phyloP scores from a whole-genome alignment of 805 yeast species.

The Metschnikowia hibisci region DNA sequence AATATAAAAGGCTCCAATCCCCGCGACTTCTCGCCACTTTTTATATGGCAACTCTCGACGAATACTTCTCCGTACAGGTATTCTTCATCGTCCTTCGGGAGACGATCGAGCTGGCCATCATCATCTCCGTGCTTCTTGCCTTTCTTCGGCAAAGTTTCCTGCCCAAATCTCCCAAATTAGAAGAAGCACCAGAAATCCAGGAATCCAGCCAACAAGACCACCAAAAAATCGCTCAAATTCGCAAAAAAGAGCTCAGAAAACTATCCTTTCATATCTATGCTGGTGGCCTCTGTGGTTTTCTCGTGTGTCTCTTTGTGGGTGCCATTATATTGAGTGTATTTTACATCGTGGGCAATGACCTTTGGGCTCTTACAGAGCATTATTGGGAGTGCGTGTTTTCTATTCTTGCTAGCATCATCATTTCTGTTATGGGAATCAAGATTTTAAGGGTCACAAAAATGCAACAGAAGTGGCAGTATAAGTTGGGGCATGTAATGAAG shows the following conservation, averaged over 20 bases:
- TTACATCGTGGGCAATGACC: conserved; percentile 39
- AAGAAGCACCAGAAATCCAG: no score
- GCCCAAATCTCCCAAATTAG: not conserved
- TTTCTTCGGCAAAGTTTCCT: conserved; percentile 14
- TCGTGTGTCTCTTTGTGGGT: conserved; percentile 39
- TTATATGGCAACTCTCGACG: conserved; percentile 13
- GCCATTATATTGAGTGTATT: conserved; percentile 36
- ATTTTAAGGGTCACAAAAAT: conserved; percentile 41
- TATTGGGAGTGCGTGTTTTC: conserved; percentile 48
- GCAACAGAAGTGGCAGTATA: conserved; percentile 43
- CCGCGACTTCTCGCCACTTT: not conserved
- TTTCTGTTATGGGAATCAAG: conserved; percentile 45
- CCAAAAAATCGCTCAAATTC: no score
- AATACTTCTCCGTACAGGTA: conserved; percentile 19
- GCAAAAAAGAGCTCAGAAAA: conserved; percentile 15
- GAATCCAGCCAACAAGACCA: not conserved
- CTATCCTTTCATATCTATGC: conserved; percentile 41
- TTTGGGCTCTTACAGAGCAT: conserved; percentile 45
- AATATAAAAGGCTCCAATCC: not conserved
- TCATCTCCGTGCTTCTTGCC: conserved; percentile 20
- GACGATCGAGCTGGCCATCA: conserved; percentile 21
- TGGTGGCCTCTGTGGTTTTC: conserved; percentile 41
- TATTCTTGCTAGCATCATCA: conserved; percentile 41
- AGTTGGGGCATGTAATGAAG: conserved; percentile 29
- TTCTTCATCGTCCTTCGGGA: conserved; percentile 20